A percentile compares a stretch with the other conserved stretches of the same genome.
phyloP scores from a whole-genome alignment of 371 early-diverging fungal genomes.

The Actinomortierella wolfii region DNA sequence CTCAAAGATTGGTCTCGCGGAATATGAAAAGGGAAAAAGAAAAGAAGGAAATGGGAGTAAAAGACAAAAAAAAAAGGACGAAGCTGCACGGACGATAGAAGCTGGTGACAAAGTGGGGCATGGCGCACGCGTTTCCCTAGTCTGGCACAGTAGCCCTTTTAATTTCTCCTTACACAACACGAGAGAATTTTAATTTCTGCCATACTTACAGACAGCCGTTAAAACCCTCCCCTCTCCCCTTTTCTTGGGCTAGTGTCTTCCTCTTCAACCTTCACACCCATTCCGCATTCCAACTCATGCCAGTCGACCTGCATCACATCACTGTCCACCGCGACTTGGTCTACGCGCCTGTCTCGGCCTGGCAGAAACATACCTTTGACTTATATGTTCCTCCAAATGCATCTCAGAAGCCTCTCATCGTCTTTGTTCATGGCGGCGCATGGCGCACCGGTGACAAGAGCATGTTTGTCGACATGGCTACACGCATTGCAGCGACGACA shows the following conservation, averaged over 20 bases:
- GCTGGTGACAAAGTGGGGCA: too few relatives aligned
- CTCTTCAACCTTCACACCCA: constrained; percentile 15
- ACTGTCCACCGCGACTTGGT: constrained; percentile 17
- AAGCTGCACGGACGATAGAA: too few relatives aligned
- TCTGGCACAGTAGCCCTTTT: too few relatives aligned
- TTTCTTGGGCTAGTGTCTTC: background rate
- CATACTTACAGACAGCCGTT: too few relatives aligned
- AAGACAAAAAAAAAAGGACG: too few relatives aligned
- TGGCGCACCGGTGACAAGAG: constrained; percentile 82
- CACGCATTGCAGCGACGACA: constrained; percentile 46
- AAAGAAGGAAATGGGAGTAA: too few relatives aligned
- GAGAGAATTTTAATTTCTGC: too few relatives aligned
- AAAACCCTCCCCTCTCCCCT: background rate
- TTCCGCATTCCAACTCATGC: constrained; percentile 14
- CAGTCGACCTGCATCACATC: background rate
- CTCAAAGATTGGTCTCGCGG: too few relatives aligned
- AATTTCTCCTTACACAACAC: too few relatives aligned
- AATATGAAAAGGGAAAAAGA: background rate
- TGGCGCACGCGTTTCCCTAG: too few relatives aligned
- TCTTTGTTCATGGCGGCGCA: constrained; percentile 85
- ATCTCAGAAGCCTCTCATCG: constrained; percentile 51
- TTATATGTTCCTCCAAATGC: constrained; percentile 40
- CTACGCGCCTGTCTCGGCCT: constrained; percentile 41
- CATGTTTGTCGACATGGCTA: constrained; percentile 55
- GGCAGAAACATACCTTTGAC: constrained; percentile 54